Evolutionary conservation across 345 rosid species (phyloP).

Genomic region (Lenwebbia sp.): DNA sequence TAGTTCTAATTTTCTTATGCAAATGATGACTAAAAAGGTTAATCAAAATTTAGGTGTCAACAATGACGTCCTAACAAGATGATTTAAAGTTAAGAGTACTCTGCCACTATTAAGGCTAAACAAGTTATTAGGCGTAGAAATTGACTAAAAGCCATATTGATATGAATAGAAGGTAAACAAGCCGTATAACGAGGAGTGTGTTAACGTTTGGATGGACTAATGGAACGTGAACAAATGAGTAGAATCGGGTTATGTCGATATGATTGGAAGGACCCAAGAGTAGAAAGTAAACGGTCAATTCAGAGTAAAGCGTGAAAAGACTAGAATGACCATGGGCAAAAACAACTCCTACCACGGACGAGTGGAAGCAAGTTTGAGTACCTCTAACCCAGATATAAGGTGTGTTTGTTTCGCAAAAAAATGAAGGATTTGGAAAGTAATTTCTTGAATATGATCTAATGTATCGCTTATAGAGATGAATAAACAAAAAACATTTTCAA

Average conservation of each 20-base stretch:
- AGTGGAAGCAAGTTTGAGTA: not conserved
- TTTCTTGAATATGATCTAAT: too few species aligned
- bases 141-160: not conserved
- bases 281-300: not conserved
- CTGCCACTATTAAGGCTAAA: not conserved
- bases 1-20: too few species aligned
- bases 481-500: too few species aligned
- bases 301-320: not conserved
- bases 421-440: too few species aligned
- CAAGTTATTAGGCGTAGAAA: not conserved
- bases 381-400: not conserved
- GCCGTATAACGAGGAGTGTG: not conserved
- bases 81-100: not conserved
- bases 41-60: too few species aligned
- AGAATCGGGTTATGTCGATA: not conserved
- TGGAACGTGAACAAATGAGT: not conserved
- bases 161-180: not conserved
- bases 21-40: too few species aligned
- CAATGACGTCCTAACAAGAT: not conserved
- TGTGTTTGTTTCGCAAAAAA: too few species aligned
- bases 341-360: not conserved
- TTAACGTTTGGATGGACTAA: not conserved
- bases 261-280: not conserved
- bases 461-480: too few species aligned
- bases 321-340: not conserved